A percentile compares a stretch with the other conserved stretches of the same genome.
Evolutionary conservation across 129 eudicot species (phyloP).

Genomic region (Calendula officinalis): DNA sequence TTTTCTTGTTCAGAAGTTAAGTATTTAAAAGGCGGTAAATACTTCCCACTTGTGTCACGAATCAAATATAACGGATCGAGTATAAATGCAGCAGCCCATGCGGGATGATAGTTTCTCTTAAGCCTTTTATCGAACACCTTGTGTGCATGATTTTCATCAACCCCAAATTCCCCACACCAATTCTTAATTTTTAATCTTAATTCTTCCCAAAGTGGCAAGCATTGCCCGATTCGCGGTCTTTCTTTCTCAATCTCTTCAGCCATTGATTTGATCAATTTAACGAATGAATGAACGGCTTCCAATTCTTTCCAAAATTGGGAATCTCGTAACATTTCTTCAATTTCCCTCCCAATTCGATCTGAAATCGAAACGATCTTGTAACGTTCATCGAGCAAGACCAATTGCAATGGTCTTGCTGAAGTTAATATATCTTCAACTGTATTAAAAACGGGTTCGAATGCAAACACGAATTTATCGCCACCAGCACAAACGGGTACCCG

Average conservation of each 20-base stretch:
- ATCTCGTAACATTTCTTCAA: constrained; percentile 65
- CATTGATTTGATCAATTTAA: constrained; percentile 54
- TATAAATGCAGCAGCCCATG: constrained; percentile 91
- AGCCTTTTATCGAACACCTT: constrained; percentile 63
- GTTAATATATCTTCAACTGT: constrained; percentile 64
- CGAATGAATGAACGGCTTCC: constrained; percentile 69
- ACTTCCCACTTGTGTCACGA: constrained; percentile 72
- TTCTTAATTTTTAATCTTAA: constrained; percentile 58
- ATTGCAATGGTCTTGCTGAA: constrained; percentile 72
- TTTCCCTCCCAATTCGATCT: constrained; percentile 64
- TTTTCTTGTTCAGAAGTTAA: constrained; percentile 76
- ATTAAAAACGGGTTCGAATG: constrained; percentile 48
- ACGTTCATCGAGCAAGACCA: constrained; percentile 61
- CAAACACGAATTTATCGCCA: constrained; percentile 21
- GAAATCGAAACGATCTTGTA: constrained; percentile 55
- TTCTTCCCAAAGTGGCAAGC: constrained; percentile 89
- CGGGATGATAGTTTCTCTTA: constrained; percentile 77
- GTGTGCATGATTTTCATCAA: constrained; percentile 52
- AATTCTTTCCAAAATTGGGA: constrained; percentile 76
- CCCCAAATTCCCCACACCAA: constrained; percentile 64
- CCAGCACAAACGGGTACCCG: constrained; percentile 48
- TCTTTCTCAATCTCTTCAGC: constrained; percentile 63
- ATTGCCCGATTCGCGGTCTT: constrained; percentile 70
- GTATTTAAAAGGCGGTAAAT: constrained; percentile 79
- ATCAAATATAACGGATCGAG: constrained; percentile 81